Base-by-base conservation (phyloP, 2,329 filamentous ascomycete species). In the Escovopsis sp. region DNA sequence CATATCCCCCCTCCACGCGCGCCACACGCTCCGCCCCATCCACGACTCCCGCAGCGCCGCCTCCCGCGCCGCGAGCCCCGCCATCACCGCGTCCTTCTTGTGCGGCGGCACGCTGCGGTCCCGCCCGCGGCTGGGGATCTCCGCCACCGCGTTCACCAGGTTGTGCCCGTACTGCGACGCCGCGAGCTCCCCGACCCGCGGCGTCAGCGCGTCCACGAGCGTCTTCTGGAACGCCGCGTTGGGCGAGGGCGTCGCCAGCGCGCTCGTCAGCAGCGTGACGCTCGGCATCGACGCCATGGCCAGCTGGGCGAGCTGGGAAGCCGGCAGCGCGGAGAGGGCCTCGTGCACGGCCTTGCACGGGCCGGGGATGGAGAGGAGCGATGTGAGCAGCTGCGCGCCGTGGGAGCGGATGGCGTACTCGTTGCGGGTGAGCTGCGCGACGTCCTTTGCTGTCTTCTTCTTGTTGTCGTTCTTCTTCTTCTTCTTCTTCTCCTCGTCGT, bases 351-450 rank as follows among this genome's bases (percentile, higher is more conserved):
- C 70, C 39, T 75, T 75, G 43, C 74, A 71, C 2, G 88, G 67
- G 0, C 85, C 85, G 0, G 83, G 74, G 24, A 85, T 79, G 7
- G 74, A 65, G 39, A 96, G 75, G 66, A 98, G 81, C 4, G 82
- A 66, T 47, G 91, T 80, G 8, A 84, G 79, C 25, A 98, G 72
- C 37, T 94, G 71, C 15, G 84, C 86, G 45, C 82, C 85, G 63
- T 98, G 88, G 3, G 68, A 69, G 30, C 70, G 59, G 16, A 74
- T 59, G 27, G 69, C 66, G 27, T 66, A 60, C 41, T 57, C 85
- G 60, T 68, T 85, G 76, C 63, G 74, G 50, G 49, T 63, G 31
- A 60, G 57, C 25, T 65, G 60, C 33, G 59, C 53, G 9, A 55
- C 52, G 38, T 60, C 57, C 47, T 61, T 59, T 36, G 56, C 56